These are phyloP conservation scores for Parafenestella ontariensis DNA, from an alignment of 2,329 filamentous ascomycete species.

Conservation along the genomic window DNA sequence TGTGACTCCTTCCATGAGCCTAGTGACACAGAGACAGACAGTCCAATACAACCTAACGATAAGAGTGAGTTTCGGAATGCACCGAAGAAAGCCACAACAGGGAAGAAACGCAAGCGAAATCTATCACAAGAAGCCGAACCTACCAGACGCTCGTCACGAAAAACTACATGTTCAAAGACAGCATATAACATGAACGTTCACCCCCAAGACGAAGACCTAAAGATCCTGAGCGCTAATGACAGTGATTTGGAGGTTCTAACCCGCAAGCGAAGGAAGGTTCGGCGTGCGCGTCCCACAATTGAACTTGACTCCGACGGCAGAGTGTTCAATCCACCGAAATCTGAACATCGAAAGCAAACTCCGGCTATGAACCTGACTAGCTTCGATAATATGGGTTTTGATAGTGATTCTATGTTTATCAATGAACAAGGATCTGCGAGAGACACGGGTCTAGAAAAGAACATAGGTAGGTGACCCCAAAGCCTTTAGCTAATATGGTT, in stretches of 20 bases:
- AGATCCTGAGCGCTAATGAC: slow-evolving; percentile 11
- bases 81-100: slow-evolving; percentile 2
- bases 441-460: neutral
- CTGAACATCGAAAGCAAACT: neutral
- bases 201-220: slow-evolving; percentile 36
- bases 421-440: neutral
- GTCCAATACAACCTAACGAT: neutral
- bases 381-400: neutral
- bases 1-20: slow-evolving; percentile 4
- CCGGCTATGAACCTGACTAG: neutral
- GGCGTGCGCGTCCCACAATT: neutral
- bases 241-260: neutral
- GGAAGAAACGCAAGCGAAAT: slow-evolving; percentile 15
- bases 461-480: neutral
- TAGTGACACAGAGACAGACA: slow-evolving; percentile 5
- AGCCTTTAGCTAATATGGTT: neutral
- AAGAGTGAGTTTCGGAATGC: slow-evolving; percentile 10
- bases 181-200: slow-evolving; percentile 38
- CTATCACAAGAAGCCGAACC: slow-evolving; percentile 3
- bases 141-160: slow-evolving; percentile 36
- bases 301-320: neutral
- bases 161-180: slow-evolving; percentile 16
- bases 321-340: neutral
- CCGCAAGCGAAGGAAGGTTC: slow-evolving; percentile 2
- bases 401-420: neutral